A percentile compares a stretch with the other conserved stretches of the same genome.
phyloP scores from a whole-genome alignment of 2,329 filamentous ascomycete species.

The Xylaria sp. region DNA sequence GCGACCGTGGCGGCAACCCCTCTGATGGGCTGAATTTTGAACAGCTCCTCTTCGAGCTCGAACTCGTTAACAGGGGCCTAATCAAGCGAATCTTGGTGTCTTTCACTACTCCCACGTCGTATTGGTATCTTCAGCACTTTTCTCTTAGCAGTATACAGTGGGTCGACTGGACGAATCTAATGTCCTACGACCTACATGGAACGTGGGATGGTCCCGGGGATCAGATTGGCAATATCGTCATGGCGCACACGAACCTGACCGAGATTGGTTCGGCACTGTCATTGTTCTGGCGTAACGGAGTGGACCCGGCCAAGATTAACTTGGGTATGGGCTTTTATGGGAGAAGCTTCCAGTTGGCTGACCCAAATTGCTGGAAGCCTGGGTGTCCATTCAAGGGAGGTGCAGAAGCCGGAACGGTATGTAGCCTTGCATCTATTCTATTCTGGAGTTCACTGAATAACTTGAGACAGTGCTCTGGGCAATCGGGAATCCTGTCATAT shows the following conservation, averaged over 20 bases:
- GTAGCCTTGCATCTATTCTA: too few species aligned
- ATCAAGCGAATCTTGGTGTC: constrained; percentile 23
- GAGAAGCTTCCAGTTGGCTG: constrained; percentile 37
- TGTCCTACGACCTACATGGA: constrained; percentile 58
- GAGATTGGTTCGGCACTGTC: constrained; percentile 57
- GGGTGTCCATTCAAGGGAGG: constrained; percentile 40
- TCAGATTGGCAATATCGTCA: constrained; percentile 39
- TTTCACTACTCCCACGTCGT: constrained; percentile 40
- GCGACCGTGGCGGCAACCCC: constrained; percentile 41
- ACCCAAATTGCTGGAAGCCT: constrained; percentile 42
- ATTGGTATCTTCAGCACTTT: constrained; percentile 48
- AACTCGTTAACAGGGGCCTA: not conserved
- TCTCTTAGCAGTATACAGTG: constrained; percentile 35
- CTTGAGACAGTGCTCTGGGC: constrained; percentile 36
- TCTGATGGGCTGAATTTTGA: constrained; percentile 43
- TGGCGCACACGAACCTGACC: constrained; percentile 59
- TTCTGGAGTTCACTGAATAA: too few species aligned
- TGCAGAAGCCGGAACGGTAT: constrained; percentile 36
- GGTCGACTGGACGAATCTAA: constrained; percentile 46
- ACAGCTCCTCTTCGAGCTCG: constrained; percentile 57
- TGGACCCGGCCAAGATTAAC: constrained; percentile 54
- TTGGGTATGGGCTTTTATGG: constrained; percentile 55
- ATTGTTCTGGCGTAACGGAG: constrained; percentile 58
- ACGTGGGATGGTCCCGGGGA: constrained; percentile 51
- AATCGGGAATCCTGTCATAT: constrained; percentile 45